Evolutionary conservation across 108 stramenopile genomes (phyloP).

Genomic region (Mayamaea pseudoterrestris): DNA sequence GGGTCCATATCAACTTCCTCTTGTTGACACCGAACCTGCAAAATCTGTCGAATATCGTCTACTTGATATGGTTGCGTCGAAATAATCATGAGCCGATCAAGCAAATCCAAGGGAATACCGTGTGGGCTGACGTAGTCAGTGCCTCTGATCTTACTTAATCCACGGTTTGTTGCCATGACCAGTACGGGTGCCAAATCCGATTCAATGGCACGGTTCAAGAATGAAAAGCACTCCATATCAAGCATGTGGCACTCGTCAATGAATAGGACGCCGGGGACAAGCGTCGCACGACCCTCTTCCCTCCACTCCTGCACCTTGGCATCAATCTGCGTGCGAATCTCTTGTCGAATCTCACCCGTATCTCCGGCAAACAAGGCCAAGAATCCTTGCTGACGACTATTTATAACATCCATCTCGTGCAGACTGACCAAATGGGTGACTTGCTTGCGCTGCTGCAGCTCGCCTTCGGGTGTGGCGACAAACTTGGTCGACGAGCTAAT

Average conservation of each 20-base stretch:
- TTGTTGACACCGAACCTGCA: constrained; percentile 83
- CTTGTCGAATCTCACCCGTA: constrained; percentile 96
- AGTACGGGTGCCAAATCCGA: constrained; percentile 95
- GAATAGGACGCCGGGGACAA: constrained; percentile 97
- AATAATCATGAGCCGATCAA: constrained; percentile 96
- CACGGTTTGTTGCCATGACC: constrained; percentile 96
- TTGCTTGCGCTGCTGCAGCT: constrained; percentile 95
- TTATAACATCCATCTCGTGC: constrained; percentile 99
- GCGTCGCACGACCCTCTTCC: constrained; percentile 93
- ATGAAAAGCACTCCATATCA: constrained; percentile 99
- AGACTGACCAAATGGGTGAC: constrained; percentile 92
- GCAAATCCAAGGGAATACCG: constrained; percentile 93
- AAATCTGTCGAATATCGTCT: constrained; percentile 79
- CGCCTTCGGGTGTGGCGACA: constrained; percentile 98
- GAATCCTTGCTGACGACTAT: constrained; percentile 96
- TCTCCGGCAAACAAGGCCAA: constrained; percentile 97
- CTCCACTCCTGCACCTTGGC: constrained; percentile 94
- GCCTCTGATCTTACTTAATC: constrained; percentile 89
- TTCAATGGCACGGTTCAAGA: constrained; percentile 87
- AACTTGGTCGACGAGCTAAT: constrained; percentile 96
- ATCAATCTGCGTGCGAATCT: constrained; percentile 97
- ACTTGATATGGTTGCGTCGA: constrained; percentile 83
- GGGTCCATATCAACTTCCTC: constrained; percentile 97
- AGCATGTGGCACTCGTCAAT: constrained; percentile 99
- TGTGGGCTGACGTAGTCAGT: constrained; percentile 94